Evolutionary conservation across 2,329 filamentous ascomycete species (phyloP), one percentile per base, ranked within the genome.

Genomic region (Ophidiomyces ophidiicola): DNA sequence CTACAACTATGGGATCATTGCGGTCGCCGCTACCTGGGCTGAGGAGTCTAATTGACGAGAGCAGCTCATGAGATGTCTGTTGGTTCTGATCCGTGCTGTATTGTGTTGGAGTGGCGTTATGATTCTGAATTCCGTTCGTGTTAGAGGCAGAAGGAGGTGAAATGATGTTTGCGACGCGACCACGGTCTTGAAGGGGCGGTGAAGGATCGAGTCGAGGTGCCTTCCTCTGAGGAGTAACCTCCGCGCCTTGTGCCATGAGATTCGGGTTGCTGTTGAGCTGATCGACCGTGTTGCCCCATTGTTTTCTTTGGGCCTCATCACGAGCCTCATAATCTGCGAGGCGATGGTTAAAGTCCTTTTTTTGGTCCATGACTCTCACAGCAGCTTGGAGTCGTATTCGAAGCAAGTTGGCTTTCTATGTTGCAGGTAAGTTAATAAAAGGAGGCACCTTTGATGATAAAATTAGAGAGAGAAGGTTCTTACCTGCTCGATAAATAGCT

Each of bases 401-500:
- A 32, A 63, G 59, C 7, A 63, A 53, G 29, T 36, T 51, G 36
- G 61, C 61, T 62, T 60, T 63, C 61, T 64, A 43, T 19, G 46
- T 51, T 25, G 29, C 32, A 24, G 28, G 10, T n/a, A 29, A 15
- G 31, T 29, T 6, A 36, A 24, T 18, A 18, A 12, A 7, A 29
- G 21, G 14, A 36, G 17, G 5, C 34, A 26, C 5, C 30, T 15
- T 11, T 32, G n/a, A n/a, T n/a, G n/a, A n/a, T n/a, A n/a, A n/a
- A n/a, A n/a, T n/a, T n/a, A 14, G 18, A 8, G 10, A 8, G 2
- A 32, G 3, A 7, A 25, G 11, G 12, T 38, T 35, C 50, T 51
- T 41, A 63, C 61, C 46, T 63, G 46, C 51, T 63, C 54, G 33
- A 64, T 62, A 41, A 64, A 64, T 24, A 52, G 35, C 44, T 58